Percentiles rank a stretch among this genome's conserved stretches.
These are phyloP conservation scores for Xylaria sp. DNA, from an alignment of 495 filamentous ascomycete species.

Conservation along the genomic window DNA sequence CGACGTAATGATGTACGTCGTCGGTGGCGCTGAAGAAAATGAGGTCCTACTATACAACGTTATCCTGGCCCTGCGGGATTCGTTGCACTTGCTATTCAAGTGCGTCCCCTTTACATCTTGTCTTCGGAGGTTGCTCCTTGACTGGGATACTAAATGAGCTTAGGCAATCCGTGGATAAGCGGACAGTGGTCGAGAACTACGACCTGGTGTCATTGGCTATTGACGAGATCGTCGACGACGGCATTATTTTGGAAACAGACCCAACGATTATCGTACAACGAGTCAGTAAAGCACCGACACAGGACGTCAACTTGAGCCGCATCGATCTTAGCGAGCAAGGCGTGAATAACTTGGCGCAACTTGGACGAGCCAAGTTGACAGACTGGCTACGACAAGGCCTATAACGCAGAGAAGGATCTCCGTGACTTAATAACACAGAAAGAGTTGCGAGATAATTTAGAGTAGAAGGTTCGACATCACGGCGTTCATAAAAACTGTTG, in stretches of 20 bases:
- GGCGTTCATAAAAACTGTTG: constrained; percentile 43
- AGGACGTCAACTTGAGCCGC: constrained; percentile 88
- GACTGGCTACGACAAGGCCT: constrained; percentile 88
- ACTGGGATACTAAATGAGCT: constrained; percentile 17
- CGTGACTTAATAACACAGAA: constrained; percentile 26
- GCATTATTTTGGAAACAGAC: constrained; percentile 96
- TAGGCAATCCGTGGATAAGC: constrained; percentile 93
- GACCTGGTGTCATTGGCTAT: constrained; percentile 88
- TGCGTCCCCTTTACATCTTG: constrained; percentile 49
- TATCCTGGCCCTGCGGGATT: constrained; percentile 84
- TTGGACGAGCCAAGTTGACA: constrained; percentile 89
- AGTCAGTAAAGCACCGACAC: constrained; percentile 88
- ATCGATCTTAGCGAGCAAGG: constrained; percentile 97
- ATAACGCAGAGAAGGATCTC: constrained; percentile 41
- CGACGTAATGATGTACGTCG: constrained; percentile 96
- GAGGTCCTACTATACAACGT: constrained; percentile 96
- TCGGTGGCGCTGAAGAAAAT: constrained; percentile 91
- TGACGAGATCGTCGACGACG: constrained; percentile 96
- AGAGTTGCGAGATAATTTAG: constrained; percentile 7
- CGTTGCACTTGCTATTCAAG: constrained; percentile 92
- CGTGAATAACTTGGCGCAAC: constrained; percentile 91
- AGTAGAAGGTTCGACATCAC: constrained; percentile 27
- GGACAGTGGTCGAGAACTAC: constrained; percentile 97
- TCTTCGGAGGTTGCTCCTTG: neutral
- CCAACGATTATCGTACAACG: constrained; percentile 88